phyloP scores from a whole-genome alignment of 2,329 filamentous ascomycete species.

The Colletotrichum tropicale region DNA sequence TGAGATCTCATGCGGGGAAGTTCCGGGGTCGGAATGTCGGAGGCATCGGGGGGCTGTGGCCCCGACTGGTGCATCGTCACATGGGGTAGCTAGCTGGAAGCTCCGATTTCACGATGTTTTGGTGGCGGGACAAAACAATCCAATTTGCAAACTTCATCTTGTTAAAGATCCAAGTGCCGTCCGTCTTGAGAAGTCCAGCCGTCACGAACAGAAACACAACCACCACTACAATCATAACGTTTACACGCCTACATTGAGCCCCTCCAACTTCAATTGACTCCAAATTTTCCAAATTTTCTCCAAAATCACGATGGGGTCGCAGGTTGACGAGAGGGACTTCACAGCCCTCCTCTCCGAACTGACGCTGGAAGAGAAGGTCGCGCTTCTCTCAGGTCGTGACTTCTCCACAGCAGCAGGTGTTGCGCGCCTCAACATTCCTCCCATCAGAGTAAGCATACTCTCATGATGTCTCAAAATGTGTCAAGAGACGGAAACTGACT shows the following conservation, averaged over 20 bases:
- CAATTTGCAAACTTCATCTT: neutral
- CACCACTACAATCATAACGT: neutral
- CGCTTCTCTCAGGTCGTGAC: slow-evolving; percentile 15
- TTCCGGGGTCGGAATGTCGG: slow-evolving; percentile 8
- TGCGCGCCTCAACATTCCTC: slow-evolving; percentile 14
- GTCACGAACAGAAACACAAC: neutral
- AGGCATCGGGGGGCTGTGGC: neutral
- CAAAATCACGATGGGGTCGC: neutral
- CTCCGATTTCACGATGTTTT: neutral
- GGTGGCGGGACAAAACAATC: neutral
- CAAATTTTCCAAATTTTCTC: neutral
- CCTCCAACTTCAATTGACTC: neutral
- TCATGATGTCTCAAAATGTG: neutral
- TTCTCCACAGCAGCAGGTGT: slow-evolving; percentile 22
- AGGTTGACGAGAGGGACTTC: slow-evolving; percentile 7
- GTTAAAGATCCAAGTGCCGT: neutral
- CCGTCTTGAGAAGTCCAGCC: neutral
- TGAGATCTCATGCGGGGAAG: neutral
- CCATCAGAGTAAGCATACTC: neutral
- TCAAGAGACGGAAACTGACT: neutral
- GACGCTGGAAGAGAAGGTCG: slow-evolving; percentile 13
- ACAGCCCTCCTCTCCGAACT: slow-evolving; percentile 1
- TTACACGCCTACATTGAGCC: neutral
- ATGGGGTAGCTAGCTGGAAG: neutral
- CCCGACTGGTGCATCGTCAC: neutral